Conservation (phyloP, 2,329 filamentous ascomycete genomes). For the Cryphonectria naterciae region DNA sequence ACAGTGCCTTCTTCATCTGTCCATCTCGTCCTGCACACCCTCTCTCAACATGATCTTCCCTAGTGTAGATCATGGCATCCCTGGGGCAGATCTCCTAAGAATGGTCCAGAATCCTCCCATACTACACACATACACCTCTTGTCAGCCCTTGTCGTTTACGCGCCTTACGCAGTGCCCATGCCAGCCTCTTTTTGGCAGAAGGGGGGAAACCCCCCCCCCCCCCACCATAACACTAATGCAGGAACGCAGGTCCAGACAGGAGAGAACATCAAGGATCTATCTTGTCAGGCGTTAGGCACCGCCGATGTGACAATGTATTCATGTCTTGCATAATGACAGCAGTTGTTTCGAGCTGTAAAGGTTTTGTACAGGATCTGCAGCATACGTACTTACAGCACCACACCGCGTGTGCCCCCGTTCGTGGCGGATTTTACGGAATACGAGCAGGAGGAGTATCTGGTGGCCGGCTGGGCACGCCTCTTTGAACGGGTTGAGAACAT, state of each 20-base stretch:
- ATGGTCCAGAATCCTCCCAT: background rate
- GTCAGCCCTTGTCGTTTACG: background rate
- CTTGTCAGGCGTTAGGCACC: background rate
- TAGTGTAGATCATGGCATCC: slow-evolving; percentile 5
- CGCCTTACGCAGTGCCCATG: background rate
- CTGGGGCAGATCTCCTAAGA: slow-evolving; percentile 7
- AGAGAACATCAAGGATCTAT: background rate
- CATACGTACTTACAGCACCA: background rate
- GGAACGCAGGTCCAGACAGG: slow-evolving; percentile 6
- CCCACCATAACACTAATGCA: background rate
- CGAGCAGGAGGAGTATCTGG: background rate
- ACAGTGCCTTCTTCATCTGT: background rate
- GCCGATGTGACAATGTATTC: background rate
- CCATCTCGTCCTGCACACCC: background rate
- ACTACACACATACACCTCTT: background rate
- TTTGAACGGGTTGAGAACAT: background rate
- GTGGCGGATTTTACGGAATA: background rate
- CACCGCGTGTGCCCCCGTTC: background rate
- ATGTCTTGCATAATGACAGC: slow-evolving; percentile 4
- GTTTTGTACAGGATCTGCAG: background rate
- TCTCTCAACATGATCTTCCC: background rate
- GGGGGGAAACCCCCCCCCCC: background rate
- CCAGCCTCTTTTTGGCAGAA: background rate
- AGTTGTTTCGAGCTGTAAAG: background rate
- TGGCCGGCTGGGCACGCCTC: too few species aligned